Evolutionary conservation across 805 yeast genomes (phyloP).

Genomic region (Debaryomyces maramus): DNA sequence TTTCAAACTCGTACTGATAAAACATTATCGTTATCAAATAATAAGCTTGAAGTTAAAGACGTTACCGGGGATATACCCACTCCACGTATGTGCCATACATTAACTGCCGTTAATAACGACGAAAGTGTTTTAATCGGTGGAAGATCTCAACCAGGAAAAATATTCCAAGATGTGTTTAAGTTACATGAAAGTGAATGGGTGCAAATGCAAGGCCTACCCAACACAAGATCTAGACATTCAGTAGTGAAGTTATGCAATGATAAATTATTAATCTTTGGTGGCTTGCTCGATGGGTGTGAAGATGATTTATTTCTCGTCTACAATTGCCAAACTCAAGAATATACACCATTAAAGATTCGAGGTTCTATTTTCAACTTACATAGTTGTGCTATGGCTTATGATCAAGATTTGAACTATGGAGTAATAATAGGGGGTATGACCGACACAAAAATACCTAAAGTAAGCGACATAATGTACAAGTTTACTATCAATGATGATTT

Average conservation of each 20-base stretch:
- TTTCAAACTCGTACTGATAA: constrained; percentile 28
- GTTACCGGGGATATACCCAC: constrained; percentile 36
- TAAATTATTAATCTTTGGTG: constrained; percentile 53
- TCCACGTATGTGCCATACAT: constrained; percentile 60
- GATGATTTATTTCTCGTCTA: constrained; percentile 20
- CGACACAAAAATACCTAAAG: constrained; percentile 25
- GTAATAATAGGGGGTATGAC: constrained; percentile 51
- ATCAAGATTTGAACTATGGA: constrained; percentile 30
- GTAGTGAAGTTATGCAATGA: constrained; percentile 26
- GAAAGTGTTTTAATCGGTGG: constrained; percentile 60
- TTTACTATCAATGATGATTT: constrained; percentile 23
- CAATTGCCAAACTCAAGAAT: constrained; percentile 13
- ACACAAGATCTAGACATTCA: constrained; percentile 53
- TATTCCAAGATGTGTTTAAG: constrained; percentile 34
- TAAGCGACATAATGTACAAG: constrained; percentile 33
- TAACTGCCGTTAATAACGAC: constrained; percentile 32
- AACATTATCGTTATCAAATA: constrained; percentile 19
- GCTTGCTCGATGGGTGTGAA: constrained; percentile 21
- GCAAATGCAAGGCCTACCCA: constrained; percentile 36
- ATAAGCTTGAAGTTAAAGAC: not conserved
- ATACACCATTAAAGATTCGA: constrained; percentile 11
- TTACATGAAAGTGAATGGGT: constrained; percentile 39
- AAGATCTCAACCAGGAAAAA: constrained; percentile 56
- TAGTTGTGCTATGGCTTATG: constrained; percentile 38
- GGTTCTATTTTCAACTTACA: constrained; percentile 24